Percentiles rank a stretch among this genome's conserved stretches.
Evolutionary conservation across 176 grass and related monocot species (phyloP).

Genomic region (sorghum (Sorghum bicolor)): DNA sequence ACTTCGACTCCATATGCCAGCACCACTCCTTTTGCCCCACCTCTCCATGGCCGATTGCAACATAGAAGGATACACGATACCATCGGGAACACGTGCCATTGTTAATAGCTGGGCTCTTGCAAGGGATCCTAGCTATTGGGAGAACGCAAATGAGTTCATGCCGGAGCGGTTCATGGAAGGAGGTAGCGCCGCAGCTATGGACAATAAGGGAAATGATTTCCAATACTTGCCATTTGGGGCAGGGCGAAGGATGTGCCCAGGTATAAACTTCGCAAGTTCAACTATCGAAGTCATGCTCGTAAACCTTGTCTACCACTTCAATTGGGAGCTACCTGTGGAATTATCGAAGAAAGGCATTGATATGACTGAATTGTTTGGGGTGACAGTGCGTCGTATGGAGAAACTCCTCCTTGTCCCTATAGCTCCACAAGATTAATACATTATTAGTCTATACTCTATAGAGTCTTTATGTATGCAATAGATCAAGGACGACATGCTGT

Average conservation of each 20-base stretch:
- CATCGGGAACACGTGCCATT: constrained; percentile 25
- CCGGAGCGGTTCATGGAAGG: constrained; percentile 33
- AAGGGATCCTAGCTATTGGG: constrained; percentile 26
- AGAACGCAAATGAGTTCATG: neutral
- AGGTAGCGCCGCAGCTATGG: neutral
- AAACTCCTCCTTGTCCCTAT: constrained; percentile 33
- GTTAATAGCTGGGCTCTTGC: constrained; percentile 37
- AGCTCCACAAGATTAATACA: neutral
- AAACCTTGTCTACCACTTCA: constrained; percentile 37
- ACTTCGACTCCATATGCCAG: constrained; percentile 20
- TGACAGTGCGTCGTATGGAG: constrained; percentile 4
- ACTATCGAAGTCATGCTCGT: constrained; percentile 30
- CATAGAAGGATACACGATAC: constrained; percentile 37
- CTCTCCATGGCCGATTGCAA: constrained; percentile 33
- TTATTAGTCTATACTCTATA: too few relatives aligned
- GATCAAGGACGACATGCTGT: neutral
- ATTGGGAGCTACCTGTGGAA: constrained; percentile 39
- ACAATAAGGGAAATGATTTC: constrained; percentile 34
- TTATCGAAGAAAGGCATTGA: neutral
- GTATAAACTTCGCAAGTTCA: constrained; percentile 29
- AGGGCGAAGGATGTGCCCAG: constrained; percentile 35
- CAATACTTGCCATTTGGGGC: constrained; percentile 33
- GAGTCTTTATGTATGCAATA: neutral
- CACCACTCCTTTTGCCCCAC: constrained; percentile 25
- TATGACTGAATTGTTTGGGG: constrained; percentile 36